These are phyloP conservation scores for Eucalyptus fibrosa DNA, from an alignment of 345 rosid genomes.

Conservation along the genomic window DNA sequence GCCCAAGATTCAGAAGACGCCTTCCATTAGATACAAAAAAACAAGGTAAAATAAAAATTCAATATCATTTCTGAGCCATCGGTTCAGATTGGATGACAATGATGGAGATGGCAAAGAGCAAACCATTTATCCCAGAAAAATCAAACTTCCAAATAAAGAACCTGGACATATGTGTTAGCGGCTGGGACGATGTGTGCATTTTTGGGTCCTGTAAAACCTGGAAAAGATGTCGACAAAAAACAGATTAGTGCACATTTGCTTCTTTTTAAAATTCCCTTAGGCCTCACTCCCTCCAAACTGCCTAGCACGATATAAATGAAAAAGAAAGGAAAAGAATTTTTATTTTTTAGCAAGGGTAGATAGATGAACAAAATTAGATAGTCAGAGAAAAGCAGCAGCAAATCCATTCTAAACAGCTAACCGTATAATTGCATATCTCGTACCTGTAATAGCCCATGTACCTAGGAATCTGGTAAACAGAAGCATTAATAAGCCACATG, in stretches of 20 bases:
- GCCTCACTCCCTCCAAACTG: background rate
- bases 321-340: background rate
- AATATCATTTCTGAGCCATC: background rate
- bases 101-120: background rate
- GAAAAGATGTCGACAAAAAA: background rate
- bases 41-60: background rate
- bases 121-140: background rate
- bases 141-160: background rate
- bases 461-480: slow-evolving; percentile 21
- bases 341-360: background rate
- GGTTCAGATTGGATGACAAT: background rate
- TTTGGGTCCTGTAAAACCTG: slow-evolving; percentile 33
- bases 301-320: background rate
- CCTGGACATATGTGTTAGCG: slow-evolving; percentile 37
- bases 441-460: slow-evolving; percentile 6
- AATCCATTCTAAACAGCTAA: background rate
- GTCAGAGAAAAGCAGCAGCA: background rate
- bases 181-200: slow-evolving; percentile 24
- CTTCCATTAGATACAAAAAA: background rate
- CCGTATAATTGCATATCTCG: slow-evolving; percentile 1
- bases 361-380: background rate
- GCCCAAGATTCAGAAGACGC: background rate
- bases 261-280: background rate
- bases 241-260: background rate
- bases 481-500: slow-evolving; percentile 22